Evolutionary conservation across 2,329 filamentous ascomycete genomes (phyloP).

Genomic region (Blastomyces parvus): DNA sequence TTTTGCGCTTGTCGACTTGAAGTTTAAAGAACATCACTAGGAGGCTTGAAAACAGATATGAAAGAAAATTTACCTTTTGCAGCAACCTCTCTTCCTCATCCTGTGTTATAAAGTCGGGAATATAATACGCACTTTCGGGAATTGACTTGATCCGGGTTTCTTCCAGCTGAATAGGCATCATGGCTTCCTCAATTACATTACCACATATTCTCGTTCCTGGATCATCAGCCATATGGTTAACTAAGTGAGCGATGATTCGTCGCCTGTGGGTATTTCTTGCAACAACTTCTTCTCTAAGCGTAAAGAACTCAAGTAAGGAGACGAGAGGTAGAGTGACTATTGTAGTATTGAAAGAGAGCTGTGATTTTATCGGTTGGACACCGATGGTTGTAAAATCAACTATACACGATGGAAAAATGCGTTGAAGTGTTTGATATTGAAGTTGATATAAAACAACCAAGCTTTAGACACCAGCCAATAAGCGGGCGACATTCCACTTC

Average conservation of each 20-base stretch:
- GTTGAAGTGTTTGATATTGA: no score
- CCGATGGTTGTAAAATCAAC: neutral
- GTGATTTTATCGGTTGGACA: neutral
- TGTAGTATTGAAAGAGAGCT: neutral
- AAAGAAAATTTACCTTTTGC: constrained; percentile 48
- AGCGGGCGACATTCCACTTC: no score
- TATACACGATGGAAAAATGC: no score
- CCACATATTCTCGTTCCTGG: neutral
- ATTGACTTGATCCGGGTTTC: constrained; percentile 25
- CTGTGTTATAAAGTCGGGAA: constrained; percentile 69
- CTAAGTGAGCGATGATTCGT: no score
- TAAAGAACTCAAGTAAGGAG: neutral
- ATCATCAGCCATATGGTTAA: neutral
- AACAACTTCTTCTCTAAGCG: no score
- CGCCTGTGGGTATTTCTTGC: neutral
- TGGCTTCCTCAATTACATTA: neutral
- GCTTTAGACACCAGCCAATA: no score
- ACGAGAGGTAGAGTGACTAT: neutral
- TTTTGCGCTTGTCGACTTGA: neutral
- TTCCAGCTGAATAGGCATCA: constrained; percentile 18
- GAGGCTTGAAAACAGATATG: neutral
- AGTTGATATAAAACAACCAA: no score
- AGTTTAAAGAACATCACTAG: no score
- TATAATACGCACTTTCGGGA: constrained; percentile 59
- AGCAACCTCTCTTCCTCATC: constrained; percentile 65